Evolutionary conservation across 2,329 filamentous ascomycete genomes (phyloP).

Genomic region (Zasmidium angulare): DNA sequence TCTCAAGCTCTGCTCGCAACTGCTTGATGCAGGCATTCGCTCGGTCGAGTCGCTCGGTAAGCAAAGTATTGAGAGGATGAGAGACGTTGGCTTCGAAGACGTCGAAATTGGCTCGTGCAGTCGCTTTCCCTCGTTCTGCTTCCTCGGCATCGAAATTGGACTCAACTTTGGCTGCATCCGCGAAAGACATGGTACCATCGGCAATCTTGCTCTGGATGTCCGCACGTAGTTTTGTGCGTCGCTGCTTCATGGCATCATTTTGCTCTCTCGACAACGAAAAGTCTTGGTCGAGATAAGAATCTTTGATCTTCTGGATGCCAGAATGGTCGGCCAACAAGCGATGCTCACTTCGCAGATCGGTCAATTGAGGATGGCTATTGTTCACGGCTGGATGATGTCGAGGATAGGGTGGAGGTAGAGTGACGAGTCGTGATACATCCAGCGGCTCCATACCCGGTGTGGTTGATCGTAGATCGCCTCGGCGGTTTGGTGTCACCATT

Average conservation of each 20-base stretch:
- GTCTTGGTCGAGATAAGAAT: slow-evolving; percentile 32
- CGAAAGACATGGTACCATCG: slow-evolving; percentile 75
- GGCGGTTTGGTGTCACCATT: slow-evolving; percentile 31
- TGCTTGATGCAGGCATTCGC: slow-evolving; percentile 77
- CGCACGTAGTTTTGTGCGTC: slow-evolving; percentile 26
- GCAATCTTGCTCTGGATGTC: slow-evolving; percentile 76
- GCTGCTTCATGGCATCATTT: slow-evolving; percentile 31
- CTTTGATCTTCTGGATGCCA: slow-evolving; percentile 59
- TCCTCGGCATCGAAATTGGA: slow-evolving; percentile 72
- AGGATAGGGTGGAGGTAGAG: slow-evolving; percentile 88
- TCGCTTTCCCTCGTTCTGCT: slow-evolving; percentile 66
- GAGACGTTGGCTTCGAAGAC: slow-evolving; percentile 79
- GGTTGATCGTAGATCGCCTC: slow-evolving; percentile 20
- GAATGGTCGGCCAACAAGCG: slow-evolving; percentile 72
- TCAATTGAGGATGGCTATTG: slow-evolving; percentile 90
- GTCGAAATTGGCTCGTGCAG: slow-evolving; percentile 79
- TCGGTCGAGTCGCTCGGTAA: slow-evolving; percentile 71
- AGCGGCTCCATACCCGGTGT: slow-evolving; percentile 44
- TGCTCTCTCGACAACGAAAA: slow-evolving; percentile 48
- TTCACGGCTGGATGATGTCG: slow-evolving; percentile 94
- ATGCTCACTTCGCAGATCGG: slow-evolving; percentile 71
- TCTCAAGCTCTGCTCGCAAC: slow-evolving; percentile 69
- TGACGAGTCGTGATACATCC: slow-evolving; percentile 89
- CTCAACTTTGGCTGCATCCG: slow-evolving; percentile 75
- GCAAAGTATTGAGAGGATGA: slow-evolving; percentile 76